Percentiles rank a stretch among this genome's conserved stretches.
phyloP scores from a whole-genome alignment of 106 monocot species.

The Dendrobium officinale region DNA sequence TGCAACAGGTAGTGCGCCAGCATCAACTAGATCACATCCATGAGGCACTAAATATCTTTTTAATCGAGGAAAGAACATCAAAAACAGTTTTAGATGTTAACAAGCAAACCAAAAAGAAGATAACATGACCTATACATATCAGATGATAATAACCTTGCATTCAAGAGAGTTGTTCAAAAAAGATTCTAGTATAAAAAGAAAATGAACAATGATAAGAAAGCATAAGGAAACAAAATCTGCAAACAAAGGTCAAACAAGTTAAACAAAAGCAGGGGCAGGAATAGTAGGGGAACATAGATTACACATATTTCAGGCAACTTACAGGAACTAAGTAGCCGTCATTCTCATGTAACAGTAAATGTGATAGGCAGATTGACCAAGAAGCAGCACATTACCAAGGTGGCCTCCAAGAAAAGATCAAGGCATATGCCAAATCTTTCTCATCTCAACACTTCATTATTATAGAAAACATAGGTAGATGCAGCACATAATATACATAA shows the following conservation, averaged over 20 bases:
- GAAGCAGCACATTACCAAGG: neutral
- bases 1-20: constrained; percentile 85
- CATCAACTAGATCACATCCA: constrained; percentile 87
- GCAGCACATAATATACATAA: neutral
- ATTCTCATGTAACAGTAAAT: neutral
- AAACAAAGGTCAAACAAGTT: neutral
- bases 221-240: neutral
- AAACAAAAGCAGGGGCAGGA: neutral
- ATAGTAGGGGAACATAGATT: neutral
- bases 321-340: neutral
- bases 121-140: neutral
- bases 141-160: neutral
- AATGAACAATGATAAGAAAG: neutral
- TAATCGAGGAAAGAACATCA: neutral
- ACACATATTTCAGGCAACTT: neutral
- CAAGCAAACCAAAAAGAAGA: neutral
- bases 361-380: neutral
- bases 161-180: neutral
- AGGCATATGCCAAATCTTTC: neutral
- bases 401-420: neutral
- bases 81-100: neutral
- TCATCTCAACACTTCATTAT: neutral
- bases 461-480: neutral
- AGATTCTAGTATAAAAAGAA: neutral
- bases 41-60: constrained; percentile 79